phyloP scores from a whole-genome alignment of 768 basidiomycete species.

The Lentinus tigrinus region DNA sequence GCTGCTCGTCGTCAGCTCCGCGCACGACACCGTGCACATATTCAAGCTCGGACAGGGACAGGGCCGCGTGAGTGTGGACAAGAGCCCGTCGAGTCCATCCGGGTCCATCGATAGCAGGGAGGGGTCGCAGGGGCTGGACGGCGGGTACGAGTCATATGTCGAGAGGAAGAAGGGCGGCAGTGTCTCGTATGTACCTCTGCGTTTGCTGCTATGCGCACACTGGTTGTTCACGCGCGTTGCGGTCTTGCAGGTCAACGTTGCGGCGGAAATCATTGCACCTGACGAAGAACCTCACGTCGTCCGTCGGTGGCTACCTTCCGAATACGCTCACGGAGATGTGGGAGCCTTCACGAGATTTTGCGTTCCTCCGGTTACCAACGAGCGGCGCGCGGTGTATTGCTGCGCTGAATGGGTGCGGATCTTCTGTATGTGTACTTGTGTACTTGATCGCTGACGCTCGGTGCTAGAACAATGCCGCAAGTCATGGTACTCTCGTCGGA shows the following conservation, averaged over 20 bases:
- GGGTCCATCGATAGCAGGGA: slow-evolving; percentile 66
- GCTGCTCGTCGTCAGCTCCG: slow-evolving; percentile 86
- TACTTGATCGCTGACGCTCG: not conserved
- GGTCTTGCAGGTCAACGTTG: slow-evolving; percentile 41
- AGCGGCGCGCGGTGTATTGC: slow-evolving; percentile 82
- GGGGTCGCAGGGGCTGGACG: slow-evolving; percentile 59
- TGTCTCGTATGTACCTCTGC: slow-evolving; percentile 48
- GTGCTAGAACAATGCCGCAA: slow-evolving; percentile 81
- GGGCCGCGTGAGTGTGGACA: slow-evolving; percentile 16
- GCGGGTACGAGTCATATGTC: slow-evolving; percentile 84
- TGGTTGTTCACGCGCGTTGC: not conserved
- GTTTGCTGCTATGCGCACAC: not conserved
- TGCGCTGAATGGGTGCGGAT: slow-evolving; percentile 79
- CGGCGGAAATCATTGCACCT: slow-evolving; percentile 72
- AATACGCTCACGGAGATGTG: slow-evolving; percentile 92
- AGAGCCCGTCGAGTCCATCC: slow-evolving; percentile 53
- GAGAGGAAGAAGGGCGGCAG: slow-evolving; percentile 69
- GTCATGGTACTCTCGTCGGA: slow-evolving; percentile 97
- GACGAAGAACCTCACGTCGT: slow-evolving; percentile 72
- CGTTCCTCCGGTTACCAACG: slow-evolving; percentile 80
- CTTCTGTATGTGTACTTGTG: not conserved
- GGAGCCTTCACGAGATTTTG: slow-evolving; percentile 96
- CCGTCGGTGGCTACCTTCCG: slow-evolving; percentile 83
- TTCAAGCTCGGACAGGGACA: slow-evolving; percentile 73
- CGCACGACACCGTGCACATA: slow-evolving; percentile 94